These are phyloP conservation scores for Botrytis galanthina DNA, from an alignment of 2,329 filamentous ascomycete genomes.

Conservation along the genomic window DNA sequence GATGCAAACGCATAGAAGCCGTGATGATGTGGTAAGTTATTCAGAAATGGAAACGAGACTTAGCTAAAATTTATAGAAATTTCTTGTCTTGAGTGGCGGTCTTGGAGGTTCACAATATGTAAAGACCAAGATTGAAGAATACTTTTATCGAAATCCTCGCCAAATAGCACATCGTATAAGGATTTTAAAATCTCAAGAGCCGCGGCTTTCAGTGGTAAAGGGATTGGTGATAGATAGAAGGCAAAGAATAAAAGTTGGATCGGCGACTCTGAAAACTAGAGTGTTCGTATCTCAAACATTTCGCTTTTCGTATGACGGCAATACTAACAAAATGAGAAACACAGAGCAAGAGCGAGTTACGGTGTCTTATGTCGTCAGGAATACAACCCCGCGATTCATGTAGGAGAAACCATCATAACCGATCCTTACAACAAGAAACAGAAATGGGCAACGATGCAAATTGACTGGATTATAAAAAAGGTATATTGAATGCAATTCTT, in stretches of 20 bases:
- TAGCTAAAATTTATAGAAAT: constrained; percentile 36
- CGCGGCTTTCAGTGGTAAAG: constrained; percentile 54
- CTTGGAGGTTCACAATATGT: constrained; percentile 49
- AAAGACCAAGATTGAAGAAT: constrained; percentile 44
- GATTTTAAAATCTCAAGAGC: constrained; percentile 49
- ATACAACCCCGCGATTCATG: constrained; percentile 42
- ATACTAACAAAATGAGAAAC: not conserved
- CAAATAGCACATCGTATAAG: constrained; percentile 40
- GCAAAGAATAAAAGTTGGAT: constrained; percentile 45
- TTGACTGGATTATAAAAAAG: constrained; percentile 46
- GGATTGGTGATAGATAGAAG: constrained; percentile 52
- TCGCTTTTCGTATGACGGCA: not conserved
- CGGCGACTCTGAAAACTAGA: constrained; percentile 45
- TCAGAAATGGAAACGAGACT: not conserved
- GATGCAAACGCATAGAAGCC: constrained; percentile 17
- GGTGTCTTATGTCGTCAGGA: constrained; percentile 42
- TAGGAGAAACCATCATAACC: constrained; percentile 39
- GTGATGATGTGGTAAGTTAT: constrained; percentile 17
- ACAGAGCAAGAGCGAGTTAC: constrained; percentile 44
- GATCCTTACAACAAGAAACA: constrained; percentile 40
- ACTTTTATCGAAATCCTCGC: constrained; percentile 39
- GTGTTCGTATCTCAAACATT: constrained; percentile 27
- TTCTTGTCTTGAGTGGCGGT: constrained; percentile 47
- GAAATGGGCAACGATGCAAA: constrained; percentile 43
- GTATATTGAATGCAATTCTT: constrained; percentile 22